Evolutionary conservation across 306 rosid species (phyloP).

Genomic region (Lathyrus oleraceus): DNA sequence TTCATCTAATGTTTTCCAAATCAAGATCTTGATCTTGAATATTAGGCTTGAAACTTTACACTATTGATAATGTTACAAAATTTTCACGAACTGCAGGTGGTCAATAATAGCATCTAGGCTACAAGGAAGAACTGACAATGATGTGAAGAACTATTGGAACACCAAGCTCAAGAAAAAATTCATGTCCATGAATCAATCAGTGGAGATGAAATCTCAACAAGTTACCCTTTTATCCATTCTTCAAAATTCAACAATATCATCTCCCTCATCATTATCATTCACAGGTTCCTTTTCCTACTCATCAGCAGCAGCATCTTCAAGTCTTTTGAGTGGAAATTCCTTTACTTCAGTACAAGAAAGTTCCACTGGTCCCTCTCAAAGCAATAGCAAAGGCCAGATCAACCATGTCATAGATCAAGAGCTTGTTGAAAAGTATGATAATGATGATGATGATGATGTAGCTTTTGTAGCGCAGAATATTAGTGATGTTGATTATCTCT

Average conservation of each 20-base stretch:
- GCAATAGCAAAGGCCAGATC: constrained; percentile 28
- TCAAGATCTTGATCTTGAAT: constrained; percentile 31
- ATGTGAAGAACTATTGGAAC: constrained; percentile 95
- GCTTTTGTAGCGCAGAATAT: constrained; percentile 30
- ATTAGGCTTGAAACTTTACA: too few relatives aligned
- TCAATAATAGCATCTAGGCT: constrained; percentile 88
- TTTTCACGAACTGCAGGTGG: constrained; percentile 61
- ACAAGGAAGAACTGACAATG: constrained; percentile 90
- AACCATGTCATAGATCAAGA: constrained; percentile 34
- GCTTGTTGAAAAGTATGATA: constrained; percentile 1
- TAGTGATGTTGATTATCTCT: constrained; percentile 28
- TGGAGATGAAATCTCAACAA: constrained; percentile 44
- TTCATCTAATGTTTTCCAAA: constrained; percentile 29
- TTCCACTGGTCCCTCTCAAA: constrained; percentile 36
- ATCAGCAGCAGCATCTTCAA: constrained; percentile 10
- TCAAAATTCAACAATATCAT: constrained; percentile 41
- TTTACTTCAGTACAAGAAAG: constrained; percentile 52
- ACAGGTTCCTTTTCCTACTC: constrained; percentile 45
- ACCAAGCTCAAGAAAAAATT: constrained; percentile 89
- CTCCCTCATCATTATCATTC: constrained; percentile 45
- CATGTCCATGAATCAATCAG: constrained; percentile 39
- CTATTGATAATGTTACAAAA: not conserved
- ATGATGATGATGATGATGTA: not conserved
- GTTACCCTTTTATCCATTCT: constrained; percentile 39
- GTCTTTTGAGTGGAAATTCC: constrained; percentile 43